Base-by-base conservation (phyloP, 768 basidiomycete genomes). In the Lactifluus rugatus region DNA sequence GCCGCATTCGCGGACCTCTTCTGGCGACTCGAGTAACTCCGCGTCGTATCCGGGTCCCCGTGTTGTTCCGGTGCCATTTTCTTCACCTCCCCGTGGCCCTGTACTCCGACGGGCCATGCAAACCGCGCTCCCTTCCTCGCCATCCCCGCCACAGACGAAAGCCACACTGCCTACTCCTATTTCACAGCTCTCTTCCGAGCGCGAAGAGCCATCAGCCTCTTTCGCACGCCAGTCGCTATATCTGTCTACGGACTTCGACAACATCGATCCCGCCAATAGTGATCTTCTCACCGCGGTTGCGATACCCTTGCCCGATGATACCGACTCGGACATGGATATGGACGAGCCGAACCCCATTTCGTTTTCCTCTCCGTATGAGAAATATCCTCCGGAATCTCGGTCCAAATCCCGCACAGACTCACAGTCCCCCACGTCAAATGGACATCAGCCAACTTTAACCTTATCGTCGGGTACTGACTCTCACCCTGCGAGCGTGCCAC, bases 231-330 rank as follows among this genome's bases (percentile, higher is more conserved):
- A 48, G 32, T 58, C 60, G 5, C 48, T 58, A 70, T 76, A 26
- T 73, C 74, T 62, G 32, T 66, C 73, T 17, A 34, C 34, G 9
- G 68, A 71, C 45, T 71, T 68, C 58, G 70, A 74, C 17, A 80
- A 88, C 39, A 80, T 85, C 42, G 48, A 58, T n/a, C 41, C 34
- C 21, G 47, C 45, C 21, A 32, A 45, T 34, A 45, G 31, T 44
- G 82, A 84, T 26, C 73, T 90, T 3, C 77, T 91, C 39, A 73
- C 85, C 46, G 87, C 89, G 1, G 81, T 84, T 57, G 74, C 75
- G 25, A 83, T 89, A 39, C 89, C 88, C n/a, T 76, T 89, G 19
- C 88, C 89, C 2, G 84, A 82, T 62, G 73, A 84, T 64, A 82
- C 78, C 62, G 87, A 89, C 65, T 86, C 83, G 0, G 88, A 87